Base-by-base conservation (phyloP, 768 basidiomycete species). In the Suillus discolor region DNA sequence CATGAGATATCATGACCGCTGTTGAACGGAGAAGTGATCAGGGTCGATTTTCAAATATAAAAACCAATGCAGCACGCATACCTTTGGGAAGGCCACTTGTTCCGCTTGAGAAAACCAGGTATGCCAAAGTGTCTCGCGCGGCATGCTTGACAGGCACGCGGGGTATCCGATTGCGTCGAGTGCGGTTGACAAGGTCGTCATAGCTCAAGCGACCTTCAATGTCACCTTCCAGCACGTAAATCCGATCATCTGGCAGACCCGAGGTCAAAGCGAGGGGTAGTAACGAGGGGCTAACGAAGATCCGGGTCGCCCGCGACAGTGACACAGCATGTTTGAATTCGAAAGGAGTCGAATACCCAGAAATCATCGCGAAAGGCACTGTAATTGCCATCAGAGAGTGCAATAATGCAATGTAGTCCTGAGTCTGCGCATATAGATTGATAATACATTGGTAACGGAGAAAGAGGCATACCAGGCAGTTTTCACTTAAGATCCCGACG, bases 21-120 rank as follows among this genome's bases (percentile, higher is more conserved):
- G 49, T 42, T 39, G 42, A 39, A 41, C 51, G 31, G 53, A 25
- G 53, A 41, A 18, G 42, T 12, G 20, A 44, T 60, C 41, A 4
- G 39, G 61, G 60, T 6, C 20, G 7, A 23, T 77, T n/a, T 65
- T 25, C 49, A 8, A 2, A 60, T 34, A 64, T 13, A 49, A 38
- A 59, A 6, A 51, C n/a, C 38, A 54, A n/a, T 64, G n/a, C 12
- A 7, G 3, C 20, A 6, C 8, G 66, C 71, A 8, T 31, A 87
- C 90, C 90, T 84, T 93, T 93, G 0, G 91, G 90, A 4, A 88
- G 77, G 0, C 92, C 91, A 66, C 84, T 92, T 0, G 92, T 93
- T 28, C 91, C 91, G 69, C 91, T 92, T 0, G 91, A 93, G 71
- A 91, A 91, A 0, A 89, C 79, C 4, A 93, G 78, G 72, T 92